phyloP scores from a whole-genome alignment of 768 basidiomycete species.

The Sarcodon sp. region DNA sequence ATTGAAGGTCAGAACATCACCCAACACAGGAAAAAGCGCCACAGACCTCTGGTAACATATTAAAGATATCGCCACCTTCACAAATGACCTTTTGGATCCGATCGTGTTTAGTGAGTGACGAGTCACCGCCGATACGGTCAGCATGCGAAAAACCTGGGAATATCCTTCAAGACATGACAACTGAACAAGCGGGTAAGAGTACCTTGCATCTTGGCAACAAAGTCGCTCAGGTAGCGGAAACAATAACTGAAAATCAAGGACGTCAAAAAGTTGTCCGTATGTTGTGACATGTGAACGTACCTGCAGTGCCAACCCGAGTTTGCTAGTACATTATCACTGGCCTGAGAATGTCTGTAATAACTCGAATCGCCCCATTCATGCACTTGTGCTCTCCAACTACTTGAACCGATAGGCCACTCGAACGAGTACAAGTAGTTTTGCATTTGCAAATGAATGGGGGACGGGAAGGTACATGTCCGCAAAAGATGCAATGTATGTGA shows the following conservation, averaged over 20 bases:
- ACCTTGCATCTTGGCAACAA: constrained; percentile 38
- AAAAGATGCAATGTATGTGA: constrained; percentile 37
- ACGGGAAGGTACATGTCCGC: constrained; percentile 37
- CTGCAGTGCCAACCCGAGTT: constrained; percentile 64
- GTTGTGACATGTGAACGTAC: too few species aligned
- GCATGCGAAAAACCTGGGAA: constrained; percentile 42
- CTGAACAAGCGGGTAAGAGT: not conserved
- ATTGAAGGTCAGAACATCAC: not conserved
- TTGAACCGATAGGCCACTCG: constrained; percentile 41
- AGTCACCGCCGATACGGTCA: constrained; percentile 39
- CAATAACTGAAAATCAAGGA: constrained; percentile 24
- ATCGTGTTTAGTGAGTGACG: constrained; percentile 30
- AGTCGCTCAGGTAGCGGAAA: constrained; percentile 46
- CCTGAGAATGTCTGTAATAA: constrained; percentile 37
- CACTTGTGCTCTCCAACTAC: constrained; percentile 44
- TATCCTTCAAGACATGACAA: not conserved
- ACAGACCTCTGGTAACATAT: constrained; percentile 52
- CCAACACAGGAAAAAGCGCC: not conserved
- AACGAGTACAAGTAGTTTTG: constrained; percentile 49
- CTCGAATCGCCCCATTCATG: constrained; percentile 29
- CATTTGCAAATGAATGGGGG: constrained; percentile 45
- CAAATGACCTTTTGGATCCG: constrained; percentile 49
- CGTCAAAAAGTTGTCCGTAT: too few species aligned
- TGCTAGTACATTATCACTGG: constrained; percentile 33
- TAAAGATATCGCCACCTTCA: constrained; percentile 47